These are phyloP conservation scores for Globisporangium emineosum DNA, from an alignment of 352 stramenopile species.

Conservation along the genomic window DNA sequence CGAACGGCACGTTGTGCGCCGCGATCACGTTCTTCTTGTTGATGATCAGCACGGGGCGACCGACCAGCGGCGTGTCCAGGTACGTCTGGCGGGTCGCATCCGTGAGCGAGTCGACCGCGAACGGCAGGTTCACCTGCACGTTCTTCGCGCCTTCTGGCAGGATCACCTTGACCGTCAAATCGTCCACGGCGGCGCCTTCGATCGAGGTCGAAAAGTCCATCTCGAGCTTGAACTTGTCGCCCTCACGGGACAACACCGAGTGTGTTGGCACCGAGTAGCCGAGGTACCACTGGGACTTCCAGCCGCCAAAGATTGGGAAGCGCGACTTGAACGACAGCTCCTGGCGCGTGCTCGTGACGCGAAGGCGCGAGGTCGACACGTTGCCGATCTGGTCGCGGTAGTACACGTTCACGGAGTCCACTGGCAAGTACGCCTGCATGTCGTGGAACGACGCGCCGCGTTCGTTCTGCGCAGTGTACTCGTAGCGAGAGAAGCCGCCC, in stretches of 20 bases:
- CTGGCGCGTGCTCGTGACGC: conserved; percentile 40
- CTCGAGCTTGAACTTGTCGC: conserved; percentile 78
- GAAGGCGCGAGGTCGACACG: conserved; percentile 81
- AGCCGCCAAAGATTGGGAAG: conserved; percentile 87
- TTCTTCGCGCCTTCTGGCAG: conserved; percentile 79
- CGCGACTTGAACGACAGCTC: conserved; percentile 81
- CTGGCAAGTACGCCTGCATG: conserved; percentile 63
- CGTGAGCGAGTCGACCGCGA: conserved; percentile 52
- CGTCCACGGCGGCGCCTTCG: conserved; percentile 74
- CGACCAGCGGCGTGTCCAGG: conserved; percentile 77
- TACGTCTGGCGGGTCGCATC: conserved; percentile 80
- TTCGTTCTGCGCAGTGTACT: conserved; percentile 70
- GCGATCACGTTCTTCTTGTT: conserved; percentile 83
- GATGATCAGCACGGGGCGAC: conserved; percentile 78
- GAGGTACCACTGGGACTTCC: conserved; percentile 89
- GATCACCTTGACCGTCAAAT: conserved; percentile 87
- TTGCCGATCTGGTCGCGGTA: conserved; percentile 91
- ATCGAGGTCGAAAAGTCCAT: conserved; percentile 85
- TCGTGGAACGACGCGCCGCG: conserved; percentile 76
- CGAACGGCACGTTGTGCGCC: conserved; percentile 80
- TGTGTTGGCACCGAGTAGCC: conserved; percentile 85
- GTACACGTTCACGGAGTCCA: conserved; percentile 85
- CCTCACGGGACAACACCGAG: conserved; percentile 62
- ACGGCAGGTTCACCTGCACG: conserved; percentile 74
- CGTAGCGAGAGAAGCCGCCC: conserved; percentile 84